A percentile compares a stretch with the other conserved stretches of the same genome.
These are phyloP conservation scores for Arthrobotrys megalospora DNA, from an alignment of 2,329 filamentous ascomycete genomes.

Conservation along the genomic window DNA sequence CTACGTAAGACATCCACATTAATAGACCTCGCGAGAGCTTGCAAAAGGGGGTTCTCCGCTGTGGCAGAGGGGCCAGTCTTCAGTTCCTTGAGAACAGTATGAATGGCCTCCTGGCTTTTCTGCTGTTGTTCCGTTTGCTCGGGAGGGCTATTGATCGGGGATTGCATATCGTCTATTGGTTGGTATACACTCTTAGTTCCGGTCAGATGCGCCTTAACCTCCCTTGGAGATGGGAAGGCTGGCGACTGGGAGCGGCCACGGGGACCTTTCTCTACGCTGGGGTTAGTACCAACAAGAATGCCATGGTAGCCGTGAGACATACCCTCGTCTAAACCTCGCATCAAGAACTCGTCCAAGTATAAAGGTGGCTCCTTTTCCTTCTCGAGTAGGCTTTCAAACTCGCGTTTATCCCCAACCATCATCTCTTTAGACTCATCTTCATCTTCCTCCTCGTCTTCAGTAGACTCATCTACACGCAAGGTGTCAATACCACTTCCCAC, in stretches of 20 bases:
- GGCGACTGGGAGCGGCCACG: constrained; percentile 46
- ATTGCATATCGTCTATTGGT: constrained; percentile 44
- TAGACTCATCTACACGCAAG: constrained; percentile 43
- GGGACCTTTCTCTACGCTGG: constrained; percentile 26
- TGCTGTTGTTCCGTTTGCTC: constrained; percentile 49
- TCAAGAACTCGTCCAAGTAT: constrained; percentile 57
- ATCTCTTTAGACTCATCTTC: constrained; percentile 47
- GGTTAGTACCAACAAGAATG: not conserved
- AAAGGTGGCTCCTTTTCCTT: constrained; percentile 44
- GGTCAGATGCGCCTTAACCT: constrained; percentile 40
- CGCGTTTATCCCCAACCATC: constrained; percentile 45
- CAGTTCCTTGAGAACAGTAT: constrained; percentile 54
- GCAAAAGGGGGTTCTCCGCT: constrained; percentile 37
- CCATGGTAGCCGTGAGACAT: not conserved
- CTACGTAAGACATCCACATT: constrained; percentile 47
- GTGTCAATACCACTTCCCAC: constrained; percentile 54
- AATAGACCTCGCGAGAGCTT: constrained; percentile 48
- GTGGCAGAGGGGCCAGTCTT: constrained; percentile 48
- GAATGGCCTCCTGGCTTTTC: constrained; percentile 53
- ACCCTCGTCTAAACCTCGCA: constrained; percentile 51
- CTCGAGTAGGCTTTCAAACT: constrained; percentile 51
- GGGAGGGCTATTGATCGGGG: not conserved
- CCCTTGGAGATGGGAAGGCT: constrained; percentile 35
- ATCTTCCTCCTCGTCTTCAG: constrained; percentile 57
- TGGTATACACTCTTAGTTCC: constrained; percentile 38